These are phyloP conservation scores for Allantophomopsis lycopodina DNA, from an alignment of 2,329 filamentous ascomycete genomes.

Conservation along the genomic window DNA sequence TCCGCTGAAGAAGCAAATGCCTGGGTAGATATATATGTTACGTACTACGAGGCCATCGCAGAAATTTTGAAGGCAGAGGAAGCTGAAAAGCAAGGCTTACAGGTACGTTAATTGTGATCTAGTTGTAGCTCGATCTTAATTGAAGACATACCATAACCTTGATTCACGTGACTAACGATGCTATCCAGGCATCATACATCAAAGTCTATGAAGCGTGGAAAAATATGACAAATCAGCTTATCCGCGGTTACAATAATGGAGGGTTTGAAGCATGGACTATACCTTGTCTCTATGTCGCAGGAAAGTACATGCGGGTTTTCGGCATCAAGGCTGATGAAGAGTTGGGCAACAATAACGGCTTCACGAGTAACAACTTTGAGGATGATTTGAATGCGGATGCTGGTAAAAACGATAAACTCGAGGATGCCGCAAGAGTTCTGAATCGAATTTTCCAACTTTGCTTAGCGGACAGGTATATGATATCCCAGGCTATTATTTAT, in stretches of 20 bases:
- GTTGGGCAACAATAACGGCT: conserved; percentile 28
- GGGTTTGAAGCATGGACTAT: conserved; percentile 84
- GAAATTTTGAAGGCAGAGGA: conserved; percentile 58
- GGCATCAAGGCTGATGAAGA: conserved; percentile 84
- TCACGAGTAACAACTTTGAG: conserved; percentile 40
- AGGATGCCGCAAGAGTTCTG: conserved; percentile 80
- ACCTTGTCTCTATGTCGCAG: conserved; percentile 75
- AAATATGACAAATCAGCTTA: conserved; percentile 62
- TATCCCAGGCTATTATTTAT: not conserved
- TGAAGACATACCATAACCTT: not conserved
- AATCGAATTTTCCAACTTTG: conserved; percentile 89
- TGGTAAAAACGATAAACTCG: conserved; percentile 71
- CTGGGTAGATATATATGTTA: conserved; percentile 78
- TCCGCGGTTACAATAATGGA: conserved; percentile 66
- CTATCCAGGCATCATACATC: conserved; percentile 36
- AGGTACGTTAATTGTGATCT: conserved; percentile 7
- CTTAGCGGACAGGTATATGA: conserved; percentile 66
- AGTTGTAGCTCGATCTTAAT: too few species aligned
- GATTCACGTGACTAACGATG: not conserved
- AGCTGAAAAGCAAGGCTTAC: conserved; percentile 17
- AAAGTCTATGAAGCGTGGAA: conserved; percentile 83
- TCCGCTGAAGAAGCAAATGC: conserved; percentile 47
- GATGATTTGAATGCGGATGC: conserved; percentile 71
- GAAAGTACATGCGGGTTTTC: conserved; percentile 75
- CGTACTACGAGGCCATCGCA: conserved; percentile 73